These are phyloP conservation scores for Zymoseptoria tritici DNA, from an alignment of 2,329 filamentous ascomycete genomes.

Conservation along the genomic window DNA sequence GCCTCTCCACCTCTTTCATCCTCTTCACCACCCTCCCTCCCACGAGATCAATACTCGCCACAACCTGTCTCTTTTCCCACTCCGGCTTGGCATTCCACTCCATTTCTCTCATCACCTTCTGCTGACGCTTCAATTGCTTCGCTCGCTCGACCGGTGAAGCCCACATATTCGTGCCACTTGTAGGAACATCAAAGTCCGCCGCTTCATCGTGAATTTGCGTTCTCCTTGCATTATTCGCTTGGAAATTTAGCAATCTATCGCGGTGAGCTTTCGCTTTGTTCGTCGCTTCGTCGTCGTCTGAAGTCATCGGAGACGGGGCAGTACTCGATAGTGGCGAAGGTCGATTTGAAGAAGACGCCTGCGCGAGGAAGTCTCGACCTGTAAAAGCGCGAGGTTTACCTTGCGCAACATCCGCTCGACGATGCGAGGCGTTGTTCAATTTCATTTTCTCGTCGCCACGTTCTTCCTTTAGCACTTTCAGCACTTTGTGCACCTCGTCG, in stretches of 20 bases:
- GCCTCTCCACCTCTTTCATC: conserved; percentile 55
- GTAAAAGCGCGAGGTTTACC: conserved; percentile 29
- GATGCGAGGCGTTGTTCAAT: conserved; percentile 64
- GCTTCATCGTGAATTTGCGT: conserved; percentile 86
- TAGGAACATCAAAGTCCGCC: conserved; percentile 60
- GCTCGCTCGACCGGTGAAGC: conserved; percentile 76
- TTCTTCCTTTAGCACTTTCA: conserved; percentile 74
- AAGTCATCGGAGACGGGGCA: conserved; percentile 21
- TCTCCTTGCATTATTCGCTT: conserved; percentile 74
- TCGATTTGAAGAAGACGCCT: conserved; percentile 28
- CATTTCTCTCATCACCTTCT: conserved; percentile 74
- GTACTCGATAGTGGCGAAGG: conserved; percentile 30
- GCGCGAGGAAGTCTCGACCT: conserved; percentile 31
- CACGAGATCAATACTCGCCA: conserved; percentile 76
- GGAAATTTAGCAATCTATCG: conserved; percentile 72
- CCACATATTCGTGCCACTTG: conserved; percentile 64
- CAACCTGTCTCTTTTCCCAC: conserved; percentile 79
- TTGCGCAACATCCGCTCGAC: conserved; percentile 54
- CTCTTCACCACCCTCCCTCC: conserved; percentile 68
- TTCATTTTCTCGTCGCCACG: conserved; percentile 81
- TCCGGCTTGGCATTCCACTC: conserved; percentile 80
- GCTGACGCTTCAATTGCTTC: conserved; percentile 74
- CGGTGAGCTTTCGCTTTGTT: conserved; percentile 68
- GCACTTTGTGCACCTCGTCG: conserved; percentile 75
- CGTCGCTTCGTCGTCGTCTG: conserved; percentile 47